phyloP scores from a whole-genome alignment of 2,329 filamentous ascomycete species.

The Septoria petroselini region DNA sequence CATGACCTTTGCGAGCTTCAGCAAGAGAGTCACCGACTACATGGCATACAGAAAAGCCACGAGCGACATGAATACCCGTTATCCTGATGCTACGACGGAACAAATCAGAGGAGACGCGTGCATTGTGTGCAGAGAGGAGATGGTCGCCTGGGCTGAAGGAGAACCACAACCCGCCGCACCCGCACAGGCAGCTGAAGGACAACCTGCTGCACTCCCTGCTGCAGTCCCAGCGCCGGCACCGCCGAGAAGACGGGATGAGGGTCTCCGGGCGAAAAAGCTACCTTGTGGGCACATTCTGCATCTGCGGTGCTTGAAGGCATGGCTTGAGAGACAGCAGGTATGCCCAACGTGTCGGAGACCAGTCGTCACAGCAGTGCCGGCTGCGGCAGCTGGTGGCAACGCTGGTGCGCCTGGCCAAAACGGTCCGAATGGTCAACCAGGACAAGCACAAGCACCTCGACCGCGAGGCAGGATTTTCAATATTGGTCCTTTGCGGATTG shows the following conservation, averaged over 20 bases:
- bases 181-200: constrained; percentile 1
- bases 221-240: constrained; percentile 30
- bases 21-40: constrained; percentile 84
- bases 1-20: constrained; percentile 86
- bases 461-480: constrained; percentile 56
- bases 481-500: constrained; percentile 70
- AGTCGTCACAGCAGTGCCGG: constrained; percentile 48
- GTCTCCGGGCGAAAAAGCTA: constrained; percentile 87
- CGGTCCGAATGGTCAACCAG: constrained; percentile 21
- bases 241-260: constrained; percentile 62
- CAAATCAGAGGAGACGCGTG: constrained; percentile 86
- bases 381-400: constrained; percentile 20
- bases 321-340: constrained; percentile 95
- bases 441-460: constrained; percentile 39
- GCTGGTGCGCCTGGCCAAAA: constrained; percentile 20
- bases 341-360: constrained; percentile 90
- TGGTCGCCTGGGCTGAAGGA: constrained; percentile 68
- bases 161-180: constrained; percentile 34
- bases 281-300: constrained; percentile 95
- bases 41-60: constrained; percentile 88
- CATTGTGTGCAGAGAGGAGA: constrained; percentile 96
- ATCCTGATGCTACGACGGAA: constrained; percentile 83
- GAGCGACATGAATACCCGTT: constrained; percentile 84
- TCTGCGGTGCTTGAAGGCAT: constrained; percentile 90
- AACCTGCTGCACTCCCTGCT: constrained; percentile 3